These are phyloP conservation scores for Dendrocalamus latiflorus DNA, from an alignment of 202 grass and related monocot species.

Conservation along the genomic window DNA sequence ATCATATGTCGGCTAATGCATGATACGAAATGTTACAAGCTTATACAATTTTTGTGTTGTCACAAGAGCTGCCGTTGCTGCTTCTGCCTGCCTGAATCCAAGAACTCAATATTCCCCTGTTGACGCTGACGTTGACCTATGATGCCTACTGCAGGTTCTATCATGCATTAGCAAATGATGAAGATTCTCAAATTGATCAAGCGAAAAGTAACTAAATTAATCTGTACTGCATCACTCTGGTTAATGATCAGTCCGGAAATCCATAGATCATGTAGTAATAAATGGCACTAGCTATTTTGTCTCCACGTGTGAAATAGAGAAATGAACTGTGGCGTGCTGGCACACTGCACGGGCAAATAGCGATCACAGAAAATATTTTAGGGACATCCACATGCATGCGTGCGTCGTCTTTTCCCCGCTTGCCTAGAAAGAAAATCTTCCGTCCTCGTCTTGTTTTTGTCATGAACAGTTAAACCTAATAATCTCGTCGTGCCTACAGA, in stretches of 20 bases:
- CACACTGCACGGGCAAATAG: not conserved
- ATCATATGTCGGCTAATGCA: conserved; percentile 31
- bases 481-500: not conserved
- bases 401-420: conserved; percentile 16
- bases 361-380: not conserved
- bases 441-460: conserved; percentile 21
- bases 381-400: conserved; percentile 23
- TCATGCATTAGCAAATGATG: not conserved
- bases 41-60: conserved; percentile 8
- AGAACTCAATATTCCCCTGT: not conserved
- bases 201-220: not conserved
- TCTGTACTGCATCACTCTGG: not conserved
- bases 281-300: not conserved
- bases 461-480: conserved; percentile 44
- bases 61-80: not conserved
- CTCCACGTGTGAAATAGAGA: no score
- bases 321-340: not conserved
- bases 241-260: not conserved
- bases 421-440: conserved; percentile 28
- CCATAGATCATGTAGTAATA: not conserved
- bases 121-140: not conserved
- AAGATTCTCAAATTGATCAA: not conserved
- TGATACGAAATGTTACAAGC: not conserved
- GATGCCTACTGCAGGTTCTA: not conserved
- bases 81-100: conserved; percentile 6